These are phyloP conservation scores for Epichloe brachyelytri DNA, from an alignment of 2,329 filamentous ascomycete genomes.

Conservation along the genomic window DNA sequence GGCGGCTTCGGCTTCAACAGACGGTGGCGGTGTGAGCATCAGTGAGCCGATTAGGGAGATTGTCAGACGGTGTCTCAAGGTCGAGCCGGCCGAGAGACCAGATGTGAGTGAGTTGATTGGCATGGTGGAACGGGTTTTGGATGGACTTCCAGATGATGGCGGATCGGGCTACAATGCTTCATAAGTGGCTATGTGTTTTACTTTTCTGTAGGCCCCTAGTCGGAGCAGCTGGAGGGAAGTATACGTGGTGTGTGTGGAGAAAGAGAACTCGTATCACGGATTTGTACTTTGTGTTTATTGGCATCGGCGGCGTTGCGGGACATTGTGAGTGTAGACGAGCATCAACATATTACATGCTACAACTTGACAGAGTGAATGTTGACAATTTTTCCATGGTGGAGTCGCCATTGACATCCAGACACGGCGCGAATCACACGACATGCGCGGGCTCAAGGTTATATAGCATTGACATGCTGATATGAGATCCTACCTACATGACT, in stretches of 20 bases:
- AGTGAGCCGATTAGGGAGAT: conserved; percentile 77
- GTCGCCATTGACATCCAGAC: no score
- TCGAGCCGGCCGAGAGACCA: conserved; percentile 79
- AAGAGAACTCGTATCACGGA: not conserved
- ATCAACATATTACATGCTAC: no score
- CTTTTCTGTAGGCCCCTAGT: not conserved
- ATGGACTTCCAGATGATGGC: conserved; percentile 12
- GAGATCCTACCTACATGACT: not conserved
- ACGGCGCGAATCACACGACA: no score
- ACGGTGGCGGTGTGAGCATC: conserved; percentile 34
- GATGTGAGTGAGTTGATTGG: conserved; percentile 74
- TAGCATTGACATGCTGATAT: no score
- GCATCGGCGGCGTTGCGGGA: no score
- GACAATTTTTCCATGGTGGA: no score
- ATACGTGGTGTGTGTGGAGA: not conserved
- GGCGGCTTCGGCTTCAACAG: conserved; percentile 7
- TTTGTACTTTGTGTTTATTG: no score
- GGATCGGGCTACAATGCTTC: not conserved
- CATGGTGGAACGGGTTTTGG: conserved; percentile 63
- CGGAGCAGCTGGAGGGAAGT: not conserved
- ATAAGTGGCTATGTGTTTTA: not conserved
- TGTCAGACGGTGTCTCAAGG: conserved; percentile 70
- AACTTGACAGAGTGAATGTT: no score
- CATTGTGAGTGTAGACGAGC: no score
- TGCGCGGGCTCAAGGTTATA: no score